Base-by-base conservation (phyloP, 352 stramenopile genomes). In the Plasmopara viticola region DNA sequence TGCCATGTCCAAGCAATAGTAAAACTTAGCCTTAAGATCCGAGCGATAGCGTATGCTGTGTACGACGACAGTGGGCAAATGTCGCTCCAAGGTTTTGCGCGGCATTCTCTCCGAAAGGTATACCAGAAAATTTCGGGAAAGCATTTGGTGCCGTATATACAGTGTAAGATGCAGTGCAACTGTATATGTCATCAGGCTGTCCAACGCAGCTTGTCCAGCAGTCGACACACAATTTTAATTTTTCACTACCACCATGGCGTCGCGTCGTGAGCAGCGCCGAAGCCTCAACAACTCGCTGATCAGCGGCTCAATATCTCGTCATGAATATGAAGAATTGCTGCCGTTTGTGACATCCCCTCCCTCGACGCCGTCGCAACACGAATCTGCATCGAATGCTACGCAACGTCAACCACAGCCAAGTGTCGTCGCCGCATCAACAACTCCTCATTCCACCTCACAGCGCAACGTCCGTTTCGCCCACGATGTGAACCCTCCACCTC, bases 321-420 rank as follows among this genome's bases (percentile, higher is more conserved):
- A 51, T 17, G 66, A 75, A 56, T 75, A 70, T 48, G 63, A 75
- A 44, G 63, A 75, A 35, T 57, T 75, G 35, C 55, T 65, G 47
- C 63, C 63, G 15, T 75, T 75, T 53, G 12, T 75, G n/a, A 34
- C 50, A 41, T 59, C 63, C 29, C 49, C 54, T 34, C 33, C 49
- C 41, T 38, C 51, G 30, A 35, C n/a, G 6, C 35, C 41, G 42
- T 31, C 41, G 18, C 34, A 53, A 50, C 30, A 60, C 28, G 56
- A 58, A 39, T 17, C 41, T 9, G 41, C 45, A 34, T 53, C 48
- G 17, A 12, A 45, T 31, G 43, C 38, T 14, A 40, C 51, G 6
- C 35, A 46, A 20, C 49, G 57, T 30, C 39, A 60, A 35, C 40
- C 50, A 13, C 48, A 57, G 30, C 43, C 44, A 17, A 39, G 28